Base-by-base conservation (phyloP, 1,139 yeast genomes). In the Wickerhamomyces sp. region DNA sequence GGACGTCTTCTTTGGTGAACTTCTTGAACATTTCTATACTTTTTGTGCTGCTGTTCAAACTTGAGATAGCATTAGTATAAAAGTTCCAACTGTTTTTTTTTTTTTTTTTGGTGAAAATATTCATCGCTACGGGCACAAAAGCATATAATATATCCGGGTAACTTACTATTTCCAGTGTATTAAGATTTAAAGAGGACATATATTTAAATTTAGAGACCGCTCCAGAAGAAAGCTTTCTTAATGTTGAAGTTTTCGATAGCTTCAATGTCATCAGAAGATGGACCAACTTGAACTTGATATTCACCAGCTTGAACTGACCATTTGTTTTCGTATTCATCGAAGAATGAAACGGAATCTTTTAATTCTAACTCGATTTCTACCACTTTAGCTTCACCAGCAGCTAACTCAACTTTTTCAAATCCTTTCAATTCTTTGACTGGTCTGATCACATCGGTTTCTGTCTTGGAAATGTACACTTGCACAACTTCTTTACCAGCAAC, bases 1-100 rank as follows among this genome's bases (percentile, higher is more conserved):
- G 95, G 38, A 89, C 75, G 58, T 89, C 96, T 38, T 88, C 96
- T 52, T 78, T 82, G 25, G 88, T 74, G 65, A 89, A 88, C 53
- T 50, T 52, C 39, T 49, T 51, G 40, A 51, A 51, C 55, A 51
- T 51, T 14, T 21, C 13, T 18, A 31, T n/a, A n/a, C 10, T 5
- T 10, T 16, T 14, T 7, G 7, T 9, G 7, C 14, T n/a, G n/a
- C n/a, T n/a, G n/a, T n/a, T 13, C 13, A 17, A 18, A 7, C 32
- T 13, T 13, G n/a, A n/a, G n/a, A n/a, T n/a, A n/a, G n/a, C n/a
- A n/a, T n/a, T n/a, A n/a, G n/a, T n/a, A n/a, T n/a, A n/a, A n/a
- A n/a, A n/a, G n/a, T n/a, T n/a, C n/a, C n/a, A n/a, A n/a, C n/a
- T n/a, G n/a, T n/a, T n/a, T n/a, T n/a, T n/a, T n/a, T n/a, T n/a